Evolutionary conservation across 208 protist species (phyloP), one percentile per base, ranked within the genome.

Genomic region (Novymonas esmeraldas): DNA sequence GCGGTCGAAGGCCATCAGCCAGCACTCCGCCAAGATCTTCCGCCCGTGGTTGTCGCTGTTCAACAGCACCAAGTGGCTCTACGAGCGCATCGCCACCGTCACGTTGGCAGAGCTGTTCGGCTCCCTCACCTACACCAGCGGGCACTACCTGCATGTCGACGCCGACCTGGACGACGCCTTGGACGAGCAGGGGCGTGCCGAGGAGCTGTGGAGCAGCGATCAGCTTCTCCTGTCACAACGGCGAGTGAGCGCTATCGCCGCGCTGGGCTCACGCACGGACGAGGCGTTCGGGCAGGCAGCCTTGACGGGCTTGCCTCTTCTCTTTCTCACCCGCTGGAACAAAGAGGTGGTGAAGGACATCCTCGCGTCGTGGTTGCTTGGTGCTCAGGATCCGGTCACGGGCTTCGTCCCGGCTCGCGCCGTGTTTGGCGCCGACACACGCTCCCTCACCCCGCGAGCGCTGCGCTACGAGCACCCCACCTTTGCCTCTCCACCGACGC

Each of bases 341-440:
- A 89, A 87, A 62, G 84, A 95, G 73, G 61, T 92, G 57, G 78
- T 66, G 54, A 95, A 93, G 76, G 82, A 93, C 55, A 57, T 84
- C 26, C 59, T 95, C 9, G 80, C 81, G 6, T 84, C 81, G 34
- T 95, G 90, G 90, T 56, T 95, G 31, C 51, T 95, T 5, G 82
- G 71, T 16, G 67, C 85, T 42, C 84, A 90, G 71, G 78, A 93
- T 60, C 56, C 61, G 13, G 64, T 13, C 18, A 93, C 75, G 20
- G 90, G 90, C 28, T 95, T 93, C 68, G 42, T 95, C 44, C 90
- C 90, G 4, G 76, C 57, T 29, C 66, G 64, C 44, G 74, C 84
- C 6, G 74, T 56, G 26, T 87, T 95, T 46, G 73, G 51, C 29
- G 38, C 61, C 4, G 51, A 59, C 2, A 50, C 66, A 31, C 90